Base-by-base conservation (phyloP, 2,329 filamentous ascomycete species). In the Xylaria arbuscula region DNA sequence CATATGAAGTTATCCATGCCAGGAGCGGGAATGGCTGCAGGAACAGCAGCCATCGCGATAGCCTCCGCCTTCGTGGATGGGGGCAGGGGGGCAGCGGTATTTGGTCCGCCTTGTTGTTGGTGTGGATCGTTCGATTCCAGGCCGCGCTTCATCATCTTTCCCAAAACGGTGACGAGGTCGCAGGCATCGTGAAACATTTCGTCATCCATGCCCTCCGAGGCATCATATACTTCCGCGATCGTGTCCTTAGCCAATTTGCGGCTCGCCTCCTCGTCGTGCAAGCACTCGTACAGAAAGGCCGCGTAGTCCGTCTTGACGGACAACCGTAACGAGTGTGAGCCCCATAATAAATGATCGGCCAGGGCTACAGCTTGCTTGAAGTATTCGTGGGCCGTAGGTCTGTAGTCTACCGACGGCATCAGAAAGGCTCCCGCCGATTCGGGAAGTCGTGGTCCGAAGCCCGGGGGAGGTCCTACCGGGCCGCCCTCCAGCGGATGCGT, bases 181-280 rank as follows among this genome's bases (percentile, higher is more conserved):
- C 93, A 94, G 0, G 94, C 93, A 79, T 98, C 96, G 72, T 92
- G 89, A 78, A 98, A 99, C 84, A 96, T 97, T 73, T 97, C 93
- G 76, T 98, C 94, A 67, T 97, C 93, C 89, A 98, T 95, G 22
- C 93, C 93, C 79, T 98, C 94, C 62, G 92, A 90, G 1, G 94
- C 93, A 66, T 94, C 92, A 77, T 98, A 98, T 0, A 98, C 95
- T 74, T 97, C 93, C 50, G 92, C 87, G 69, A 98, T 96, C 2
- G 94, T 93, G 45, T 90, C 87, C 75, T 93, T 91, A 11, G 96
- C 95, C 15, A 98, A 80, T 62, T 88, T 87, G 38, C 94, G 87
- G 60, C 93, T 94, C 42, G 85, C 89, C 24, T 94, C 90, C 55
- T 88, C 85, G 74, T 98, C 94, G 77, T 96, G 93, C 2, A 93